These are phyloP conservation scores for Ophiognomonia clavigignenti-juglandacearum DNA, from an alignment of 2,329 filamentous ascomycete species.

Conservation along the genomic window DNA sequence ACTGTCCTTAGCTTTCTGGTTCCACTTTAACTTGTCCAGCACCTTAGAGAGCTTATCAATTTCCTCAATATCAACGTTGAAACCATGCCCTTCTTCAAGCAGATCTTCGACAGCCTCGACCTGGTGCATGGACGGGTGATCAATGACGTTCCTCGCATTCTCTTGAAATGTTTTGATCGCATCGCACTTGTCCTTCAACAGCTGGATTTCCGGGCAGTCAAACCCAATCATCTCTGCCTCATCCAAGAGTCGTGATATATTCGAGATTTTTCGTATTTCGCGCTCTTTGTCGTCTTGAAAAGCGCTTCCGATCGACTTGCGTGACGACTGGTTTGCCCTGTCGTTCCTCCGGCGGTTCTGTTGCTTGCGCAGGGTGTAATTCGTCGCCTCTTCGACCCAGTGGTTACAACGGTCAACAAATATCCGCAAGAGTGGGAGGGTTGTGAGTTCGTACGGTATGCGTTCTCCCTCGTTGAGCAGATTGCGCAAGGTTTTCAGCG, in stretches of 20 bases:
- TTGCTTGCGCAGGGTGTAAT: conserved; percentile 94
- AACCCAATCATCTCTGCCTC: conserved; percentile 86
- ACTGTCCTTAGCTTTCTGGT: conserved; percentile 65
- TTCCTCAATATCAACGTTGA: conserved; percentile 89
- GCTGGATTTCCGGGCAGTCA: conserved; percentile 84
- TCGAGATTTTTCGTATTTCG: conserved; percentile 82
- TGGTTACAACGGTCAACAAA: conserved; percentile 97
- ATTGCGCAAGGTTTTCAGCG: conserved; percentile 78
- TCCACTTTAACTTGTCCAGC: conserved; percentile 85
- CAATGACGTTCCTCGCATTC: conserved; percentile 66
- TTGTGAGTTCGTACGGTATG: conserved; percentile 84
- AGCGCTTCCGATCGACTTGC: conserved; percentile 58
- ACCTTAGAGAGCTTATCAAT: conserved; percentile 76
- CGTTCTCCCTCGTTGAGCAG: conserved; percentile 91
- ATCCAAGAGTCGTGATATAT: conserved; percentile 77
- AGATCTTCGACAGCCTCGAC: conserved; percentile 81
- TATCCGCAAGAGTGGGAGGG: conserved; percentile 72
- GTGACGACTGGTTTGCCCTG: conserved; percentile 67
- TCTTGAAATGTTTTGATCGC: conserved; percentile 81
- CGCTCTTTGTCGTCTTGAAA: conserved; percentile 73
- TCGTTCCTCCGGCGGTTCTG: conserved; percentile 96
- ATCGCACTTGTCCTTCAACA: conserved; percentile 78
- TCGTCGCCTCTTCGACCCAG: conserved; percentile 95
- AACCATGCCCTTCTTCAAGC: conserved; percentile 81
- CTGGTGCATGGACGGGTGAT: conserved; percentile 55